Conservation (phyloP, 441 rosid species). For the Dalechampia spathulata region DNA sequence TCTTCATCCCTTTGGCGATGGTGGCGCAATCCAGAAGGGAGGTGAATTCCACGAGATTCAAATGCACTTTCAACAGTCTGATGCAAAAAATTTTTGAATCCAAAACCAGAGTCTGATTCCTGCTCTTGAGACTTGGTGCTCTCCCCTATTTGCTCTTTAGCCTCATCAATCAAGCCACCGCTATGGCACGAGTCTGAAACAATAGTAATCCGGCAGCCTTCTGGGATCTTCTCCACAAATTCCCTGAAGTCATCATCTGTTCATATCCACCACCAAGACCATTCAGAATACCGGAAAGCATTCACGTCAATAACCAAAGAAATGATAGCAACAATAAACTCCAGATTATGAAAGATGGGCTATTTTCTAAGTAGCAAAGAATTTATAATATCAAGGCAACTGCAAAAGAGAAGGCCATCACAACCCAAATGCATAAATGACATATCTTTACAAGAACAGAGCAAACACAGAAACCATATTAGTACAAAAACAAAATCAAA, state of each 20-base stretch:
- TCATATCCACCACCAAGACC: too few relatives aligned
- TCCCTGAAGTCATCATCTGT: constrained; percentile 91
- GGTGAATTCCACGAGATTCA: constrained; percentile 52
- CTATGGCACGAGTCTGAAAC: constrained; percentile 93
- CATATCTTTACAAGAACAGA: too few relatives aligned
- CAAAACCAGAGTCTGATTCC: constrained; percentile 37
- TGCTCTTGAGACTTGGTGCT: constrained; percentile 44
- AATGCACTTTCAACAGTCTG: constrained; percentile 42
- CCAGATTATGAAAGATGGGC: too few relatives aligned
- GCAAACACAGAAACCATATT: too few relatives aligned
- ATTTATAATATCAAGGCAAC: too few relatives aligned
- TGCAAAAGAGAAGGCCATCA: too few relatives aligned
- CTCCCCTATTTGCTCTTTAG: constrained; percentile 93
- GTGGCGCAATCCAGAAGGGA: constrained; percentile 33
- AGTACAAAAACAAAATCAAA: too few relatives aligned
- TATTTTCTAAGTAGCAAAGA: too few relatives aligned
- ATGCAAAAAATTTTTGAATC: constrained; percentile 52
- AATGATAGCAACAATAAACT: too few relatives aligned
- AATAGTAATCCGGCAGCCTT: constrained; percentile 59
- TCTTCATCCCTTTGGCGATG: constrained; percentile 22
- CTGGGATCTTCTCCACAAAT: constrained; percentile 62
- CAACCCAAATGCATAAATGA: too few relatives aligned
- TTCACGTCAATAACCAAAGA: too few relatives aligned
- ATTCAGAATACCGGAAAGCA: too few relatives aligned
- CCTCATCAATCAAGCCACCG: constrained; percentile 82